These are phyloP conservation scores for Aspergillus persii DNA, from an alignment of 2,329 filamentous ascomycete species.

Conservation along the genomic window DNA sequence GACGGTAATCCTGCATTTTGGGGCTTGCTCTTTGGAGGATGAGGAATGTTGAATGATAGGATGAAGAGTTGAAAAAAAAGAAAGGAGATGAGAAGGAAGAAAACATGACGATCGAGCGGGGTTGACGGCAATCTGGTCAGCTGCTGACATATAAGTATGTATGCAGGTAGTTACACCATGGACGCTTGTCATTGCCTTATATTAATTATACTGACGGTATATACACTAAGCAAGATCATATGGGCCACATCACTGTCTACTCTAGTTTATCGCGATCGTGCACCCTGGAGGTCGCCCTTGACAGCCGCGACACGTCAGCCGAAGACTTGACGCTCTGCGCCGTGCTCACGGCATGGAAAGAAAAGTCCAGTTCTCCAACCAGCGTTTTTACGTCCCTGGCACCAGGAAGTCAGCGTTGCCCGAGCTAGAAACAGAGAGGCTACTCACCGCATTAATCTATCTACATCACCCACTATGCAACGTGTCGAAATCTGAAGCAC, in stretches of 20 bases:
- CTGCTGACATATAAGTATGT: neutral
- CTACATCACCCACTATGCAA: slow-evolving; percentile 68
- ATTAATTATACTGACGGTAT: neutral
- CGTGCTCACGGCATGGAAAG: slow-evolving; percentile 56
- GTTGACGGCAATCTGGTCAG: neutral
- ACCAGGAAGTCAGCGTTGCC: neutral
- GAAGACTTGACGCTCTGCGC: slow-evolving; percentile 23
- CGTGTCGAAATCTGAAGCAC: slow-evolving; percentile 70
- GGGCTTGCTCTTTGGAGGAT: neutral
- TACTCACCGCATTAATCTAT: slow-evolving; percentile 54
- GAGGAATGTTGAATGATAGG: neutral
- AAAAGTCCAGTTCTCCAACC: slow-evolving; percentile 74
- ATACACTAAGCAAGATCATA: neutral
- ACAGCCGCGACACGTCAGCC: slow-evolving; percentile 23
- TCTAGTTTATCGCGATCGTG: slow-evolving; percentile 29
- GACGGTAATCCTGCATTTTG: neutral
- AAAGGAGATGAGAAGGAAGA: neutral
- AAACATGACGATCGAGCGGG: neutral
- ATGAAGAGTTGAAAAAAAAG: neutral
- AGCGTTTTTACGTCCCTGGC: slow-evolving; percentile 58
- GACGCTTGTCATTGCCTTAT: neutral
- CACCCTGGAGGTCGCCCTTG: slow-evolving; percentile 9
- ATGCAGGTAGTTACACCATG: neutral
- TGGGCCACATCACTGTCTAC: slow-evolving; percentile 8
- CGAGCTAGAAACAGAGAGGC: neutral